phyloP scores from a whole-genome alignment of 2,329 filamentous ascomycete genomes.

The Lasiodiplodia hormozganensis region DNA sequence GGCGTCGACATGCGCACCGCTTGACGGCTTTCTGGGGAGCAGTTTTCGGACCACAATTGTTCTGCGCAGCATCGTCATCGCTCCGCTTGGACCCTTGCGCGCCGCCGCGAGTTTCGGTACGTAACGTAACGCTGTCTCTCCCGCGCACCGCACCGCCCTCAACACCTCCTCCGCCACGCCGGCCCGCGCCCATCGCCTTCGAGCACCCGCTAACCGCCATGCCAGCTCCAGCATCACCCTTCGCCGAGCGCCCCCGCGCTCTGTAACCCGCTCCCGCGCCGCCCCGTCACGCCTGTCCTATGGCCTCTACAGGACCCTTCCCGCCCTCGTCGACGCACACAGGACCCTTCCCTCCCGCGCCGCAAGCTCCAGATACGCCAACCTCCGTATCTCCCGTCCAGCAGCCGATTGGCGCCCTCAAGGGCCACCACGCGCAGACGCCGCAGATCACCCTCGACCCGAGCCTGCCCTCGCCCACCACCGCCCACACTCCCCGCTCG shows the following conservation, averaged over 20 bases:
- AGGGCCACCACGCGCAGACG: slow-evolving; percentile 28
- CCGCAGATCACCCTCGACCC: slow-evolving; percentile 33
- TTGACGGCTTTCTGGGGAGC: slow-evolving; percentile 25
- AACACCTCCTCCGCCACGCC: slow-evolving; percentile 5
- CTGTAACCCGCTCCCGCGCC: slow-evolving; percentile 4
- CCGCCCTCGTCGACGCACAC: slow-evolving; percentile 49
- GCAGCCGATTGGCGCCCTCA: slow-evolving; percentile 34
- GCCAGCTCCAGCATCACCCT: background rate
- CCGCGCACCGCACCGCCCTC: slow-evolving; percentile 23
- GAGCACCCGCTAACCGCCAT: slow-evolving; percentile 16
- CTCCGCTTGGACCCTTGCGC: slow-evolving; percentile 25
- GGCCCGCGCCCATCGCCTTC: slow-evolving; percentile 14
- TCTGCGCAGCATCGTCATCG: slow-evolving; percentile 21
- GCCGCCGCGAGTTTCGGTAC: slow-evolving; percentile 22
- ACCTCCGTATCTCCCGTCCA: slow-evolving; percentile 42
- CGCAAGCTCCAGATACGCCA: slow-evolving; percentile 46
- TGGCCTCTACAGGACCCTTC: slow-evolving; percentile 49
- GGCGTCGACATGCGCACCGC: slow-evolving; percentile 28
- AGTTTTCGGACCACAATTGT: slow-evolving; percentile 18
- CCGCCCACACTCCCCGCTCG: slow-evolving; percentile 51
- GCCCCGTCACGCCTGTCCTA: slow-evolving; percentile 35
- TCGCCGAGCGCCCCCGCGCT: slow-evolving; percentile 14
- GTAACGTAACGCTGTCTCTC: slow-evolving; percentile 20
- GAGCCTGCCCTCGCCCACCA: slow-evolving; percentile 33
- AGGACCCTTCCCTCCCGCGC: slow-evolving; percentile 45